Conservation (phyloP, 2,329 filamentous ascomycete genomes). For the Ophiosphaerella korrae region DNA sequence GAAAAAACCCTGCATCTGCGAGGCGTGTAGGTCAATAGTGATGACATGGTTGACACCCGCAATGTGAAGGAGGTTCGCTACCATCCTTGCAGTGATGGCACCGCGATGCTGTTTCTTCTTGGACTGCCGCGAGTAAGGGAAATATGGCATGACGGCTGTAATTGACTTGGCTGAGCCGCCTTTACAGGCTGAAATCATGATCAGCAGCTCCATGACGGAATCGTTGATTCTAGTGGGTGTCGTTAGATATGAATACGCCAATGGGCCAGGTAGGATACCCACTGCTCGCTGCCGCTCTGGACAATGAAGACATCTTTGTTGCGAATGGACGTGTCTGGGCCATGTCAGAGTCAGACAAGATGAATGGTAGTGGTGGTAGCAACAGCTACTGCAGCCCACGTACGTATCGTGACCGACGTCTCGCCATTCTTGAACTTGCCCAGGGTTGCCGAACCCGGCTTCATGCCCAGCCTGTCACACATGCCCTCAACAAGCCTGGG, state of each 20-base stretch:
- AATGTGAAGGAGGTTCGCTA: constrained; percentile 90
- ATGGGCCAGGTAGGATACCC: constrained; percentile 22
- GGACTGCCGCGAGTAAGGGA: constrained; percentile 98
- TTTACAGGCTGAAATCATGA: constrained; percentile 99
- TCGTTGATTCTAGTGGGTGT: constrained; percentile 75
- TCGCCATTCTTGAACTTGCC: constrained; percentile 73
- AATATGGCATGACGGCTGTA: constrained; percentile 94
- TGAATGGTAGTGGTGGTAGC: not conserved
- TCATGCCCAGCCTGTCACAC: constrained; percentile 67
- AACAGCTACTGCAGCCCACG: constrained; percentile 22
- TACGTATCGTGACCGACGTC: constrained; percentile 70
- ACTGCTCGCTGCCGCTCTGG: constrained; percentile 89
- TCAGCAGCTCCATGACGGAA: constrained; percentile 97
- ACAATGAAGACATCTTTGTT: constrained; percentile 99
- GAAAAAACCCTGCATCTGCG: constrained; percentile 99
- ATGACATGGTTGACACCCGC: constrained; percentile 97
- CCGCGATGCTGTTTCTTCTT: constrained; percentile 99
- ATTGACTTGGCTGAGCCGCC: constrained; percentile 96
- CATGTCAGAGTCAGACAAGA: constrained; percentile 16
- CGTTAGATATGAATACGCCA: constrained; percentile 26
- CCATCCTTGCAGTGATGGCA: constrained; percentile 94
- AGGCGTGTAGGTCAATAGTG: constrained; percentile 88
- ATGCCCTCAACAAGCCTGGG: constrained; percentile 67
- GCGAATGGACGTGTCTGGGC: constrained; percentile 70
- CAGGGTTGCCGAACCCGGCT: constrained; percentile 64